Percentiles rank a stretch among this genome's conserved stretches.
Evolutionary conservation across 2,329 filamentous ascomycete species (phyloP).

Genomic region (Alternaria sp.): DNA sequence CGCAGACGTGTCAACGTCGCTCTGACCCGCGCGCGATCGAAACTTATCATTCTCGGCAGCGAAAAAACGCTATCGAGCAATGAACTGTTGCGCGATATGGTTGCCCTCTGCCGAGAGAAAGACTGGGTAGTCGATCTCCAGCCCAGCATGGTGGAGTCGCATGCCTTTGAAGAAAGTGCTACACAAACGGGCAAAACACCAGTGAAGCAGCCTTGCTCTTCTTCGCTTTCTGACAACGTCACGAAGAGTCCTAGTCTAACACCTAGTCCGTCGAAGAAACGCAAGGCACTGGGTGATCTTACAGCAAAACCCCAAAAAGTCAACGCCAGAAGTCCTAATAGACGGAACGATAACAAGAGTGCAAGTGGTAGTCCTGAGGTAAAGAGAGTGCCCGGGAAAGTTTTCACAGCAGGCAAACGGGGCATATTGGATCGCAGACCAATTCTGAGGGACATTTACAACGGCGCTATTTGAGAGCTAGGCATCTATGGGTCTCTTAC

Average conservation of each 20-base stretch:
- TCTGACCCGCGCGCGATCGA: slow-evolving; percentile 90
- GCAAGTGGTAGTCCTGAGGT: slow-evolving; percentile 38
- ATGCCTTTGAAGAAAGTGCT: slow-evolving; percentile 69
- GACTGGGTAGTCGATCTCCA: slow-evolving; percentile 83
- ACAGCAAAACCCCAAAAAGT: slow-evolving; percentile 13
- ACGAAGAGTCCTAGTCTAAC: slow-evolving; percentile 13
- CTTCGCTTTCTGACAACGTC: not conserved
- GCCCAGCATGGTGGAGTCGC: slow-evolving; percentile 68
- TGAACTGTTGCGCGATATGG: slow-evolving; percentile 79
- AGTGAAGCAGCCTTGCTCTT: slow-evolving; percentile 1
- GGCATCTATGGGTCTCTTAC: not conserved
- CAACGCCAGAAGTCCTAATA: slow-evolving; percentile 28
- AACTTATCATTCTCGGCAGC: slow-evolving; percentile 88
- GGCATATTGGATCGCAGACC: slow-evolving; percentile 71
- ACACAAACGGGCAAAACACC: slow-evolving; percentile 48
- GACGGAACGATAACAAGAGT: slow-evolving; percentile 30
- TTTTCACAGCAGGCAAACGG: slow-evolving; percentile 64
- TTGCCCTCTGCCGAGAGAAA: slow-evolving; percentile 77
- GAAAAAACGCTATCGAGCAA: slow-evolving; percentile 73
- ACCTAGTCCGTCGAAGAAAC: slow-evolving; percentile 46
- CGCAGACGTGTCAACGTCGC: slow-evolving; percentile 96
- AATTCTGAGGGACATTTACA: slow-evolving; percentile 78
- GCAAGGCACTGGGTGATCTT: slow-evolving; percentile 39
- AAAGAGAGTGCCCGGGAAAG: slow-evolving; percentile 64
- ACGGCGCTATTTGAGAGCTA: slow-evolving; percentile 56